Evolutionary conservation across 176 grass and related monocot genomes (phyloP), one percentile per base, ranked within the genome.

Genomic region (Pontederia paniculata): DNA sequence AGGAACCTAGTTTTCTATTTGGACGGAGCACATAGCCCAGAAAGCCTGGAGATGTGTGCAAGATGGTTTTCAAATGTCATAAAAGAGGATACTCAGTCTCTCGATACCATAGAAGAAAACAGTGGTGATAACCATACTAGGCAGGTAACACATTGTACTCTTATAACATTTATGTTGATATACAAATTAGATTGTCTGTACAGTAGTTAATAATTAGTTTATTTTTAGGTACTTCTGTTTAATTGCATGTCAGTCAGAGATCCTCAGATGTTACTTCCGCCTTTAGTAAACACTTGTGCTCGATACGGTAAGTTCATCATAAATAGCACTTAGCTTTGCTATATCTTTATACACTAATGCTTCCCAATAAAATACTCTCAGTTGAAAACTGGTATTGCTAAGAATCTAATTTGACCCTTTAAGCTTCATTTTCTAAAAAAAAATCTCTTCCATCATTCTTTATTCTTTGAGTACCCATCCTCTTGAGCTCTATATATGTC

Each of bases 211-310:
- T 8, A 42, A 1, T 60, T 23, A 47, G 12, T 62, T n/a, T 0
- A 51, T 74, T 44, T 64, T 8, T 72, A 88, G 93, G 88, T 98
- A 68, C 86, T 98, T 73, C 31, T 98, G 61, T 98, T 98, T 62
- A 98, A 98, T 75, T 98, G 93, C 83, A 98, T 98, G 93, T 82
- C 87, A 47, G 86, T 98, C 48, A 87, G 86, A 79, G 87, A 91
- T 80, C 93, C 86, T 67, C 61, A 84, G 73, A 50, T 80, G 58
- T 69, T 98, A 70, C 93, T 98, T 73, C 83, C 86, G 6, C 80
- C 66, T 74, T 70, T 98, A 22, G 37, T 82, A 14, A 76, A 88
- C 63, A 74, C 77, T 60, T 82, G 80, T 81, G 60, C 62, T 55
- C 83, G 84, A 63, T 60, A 84, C 69, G 83, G 93, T 84, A 79